Base-by-base conservation (phyloP, 2,329 filamentous ascomycete species). In the Fusarium sulawesiense region DNA sequence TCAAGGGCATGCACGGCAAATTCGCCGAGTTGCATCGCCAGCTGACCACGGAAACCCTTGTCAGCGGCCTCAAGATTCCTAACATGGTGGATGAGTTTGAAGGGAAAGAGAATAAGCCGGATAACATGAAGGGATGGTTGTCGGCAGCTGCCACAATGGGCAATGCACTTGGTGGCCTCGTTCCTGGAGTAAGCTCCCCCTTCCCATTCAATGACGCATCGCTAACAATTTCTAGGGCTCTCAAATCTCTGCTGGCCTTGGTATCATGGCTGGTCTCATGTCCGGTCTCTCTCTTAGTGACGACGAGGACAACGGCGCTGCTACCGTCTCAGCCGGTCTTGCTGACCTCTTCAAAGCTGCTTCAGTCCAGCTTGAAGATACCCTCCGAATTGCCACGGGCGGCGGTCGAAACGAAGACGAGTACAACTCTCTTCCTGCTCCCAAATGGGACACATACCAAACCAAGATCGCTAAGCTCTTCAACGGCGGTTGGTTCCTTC, bases 401-500 rank as follows among this genome's bases (percentile, higher is more conserved):
- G 65, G 65, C 0, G 64, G 64, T 1, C 12, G 11, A 21, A 60
- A 16, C 13, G 44, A 64, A 3, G 41, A 37, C 8, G 64, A 68
- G 7, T 68, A 68, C 2, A 45, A 60, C 16, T 57, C 67, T 0
- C 58, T 71, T 4, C 68, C 55, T 0, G 63, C 68, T 1, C 68
- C 63, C 2, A 40, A 46, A 34, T 60, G 47, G 54, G 68, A 70
- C 0, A 68, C 55, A 0, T 71, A 42, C 14, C 46, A 68, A 23
- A 50, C 54, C 58, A 70, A 71, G 50, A 71, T 70, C 13, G 47
- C 67, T 40, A 70, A 70, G 47, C 59, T 70, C 12, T 70, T 70
- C 41, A 71, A 70, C 4, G 58, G 68, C 3, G 67, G 67, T 3
- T 70, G 68, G 68, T 70, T 70, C 40, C 51, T 70, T 6, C 16